Base-by-base conservation (phyloP, 2,329 filamentous ascomycete genomes). In the Xylariaceae sp. region DNA sequence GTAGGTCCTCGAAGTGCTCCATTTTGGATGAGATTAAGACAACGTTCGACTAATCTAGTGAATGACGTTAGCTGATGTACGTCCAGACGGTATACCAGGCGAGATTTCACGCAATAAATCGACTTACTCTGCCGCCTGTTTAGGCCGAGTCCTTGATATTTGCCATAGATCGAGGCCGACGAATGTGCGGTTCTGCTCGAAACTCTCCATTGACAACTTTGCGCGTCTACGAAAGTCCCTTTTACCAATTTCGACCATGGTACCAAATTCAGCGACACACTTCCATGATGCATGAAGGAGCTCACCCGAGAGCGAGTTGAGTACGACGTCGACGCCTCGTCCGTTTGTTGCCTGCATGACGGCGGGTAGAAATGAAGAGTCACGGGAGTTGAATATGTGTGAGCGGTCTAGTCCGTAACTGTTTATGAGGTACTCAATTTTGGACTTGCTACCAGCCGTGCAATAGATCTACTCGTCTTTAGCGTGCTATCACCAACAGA, bases 321-420 rank as follows among this genome's bases (percentile, higher is more conserved):
- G 73, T 1, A 76, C 64, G 7, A 76, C 52, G 41, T 78, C 73
- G 2, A 75, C 65, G 11, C 68, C 68, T 0, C 45, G 43, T 1
- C 59, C 52, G 11, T 49, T 54, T 1, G 69, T 73, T n/a, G 61
- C 44, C 0, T 61, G 49, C n/a, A 63, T 55, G 17, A 75, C 54
- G 6, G 55, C 46, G 1, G 58, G 52, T 7, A 68, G 64, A 18
- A 72, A 69, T n/a, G 56, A 61, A 17, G 68, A 64, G 9, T 68
- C 62, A n/a, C 68, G 64, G 0, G 62, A 67, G 32, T 54, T 56
- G 10, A 79, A 55, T 11, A 78, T 72, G 31, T 65, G 66, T 2
- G 64, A 48, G 0, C 59, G 36, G 0, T 56, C 50, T 9, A 80
- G 47, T 0, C 68, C 68, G 32, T 66, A 62, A 0, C 43, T 22